Conservation (phyloP, 805 yeast species). For the Nakazawaea wyomingensis region DNA sequence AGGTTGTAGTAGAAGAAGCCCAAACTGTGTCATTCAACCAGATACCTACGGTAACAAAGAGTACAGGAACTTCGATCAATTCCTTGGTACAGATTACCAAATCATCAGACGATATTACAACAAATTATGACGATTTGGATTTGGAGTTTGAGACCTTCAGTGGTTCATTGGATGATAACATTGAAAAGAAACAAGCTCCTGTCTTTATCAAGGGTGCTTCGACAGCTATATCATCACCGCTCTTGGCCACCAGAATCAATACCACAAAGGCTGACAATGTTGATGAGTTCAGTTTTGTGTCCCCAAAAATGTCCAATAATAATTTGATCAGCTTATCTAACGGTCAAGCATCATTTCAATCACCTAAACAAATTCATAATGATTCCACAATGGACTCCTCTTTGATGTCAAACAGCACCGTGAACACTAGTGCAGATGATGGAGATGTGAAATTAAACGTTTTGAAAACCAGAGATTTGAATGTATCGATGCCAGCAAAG, state of each 20-base stretch:
- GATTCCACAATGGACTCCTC: not conserved
- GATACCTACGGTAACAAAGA: not conserved
- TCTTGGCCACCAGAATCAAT: no score
- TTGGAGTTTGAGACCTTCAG: slow-evolving; percentile 27
- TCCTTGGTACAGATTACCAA: slow-evolving; percentile 2
- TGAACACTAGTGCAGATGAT: not conserved
- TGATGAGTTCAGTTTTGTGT: slow-evolving; percentile 8
- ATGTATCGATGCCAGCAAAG: not conserved
- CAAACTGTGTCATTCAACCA: slow-evolving; percentile 4
- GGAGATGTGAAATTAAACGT: slow-evolving; percentile 2
- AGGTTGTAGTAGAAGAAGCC: slow-evolving; percentile 6
- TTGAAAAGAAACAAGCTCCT: slow-evolving; percentile 14
- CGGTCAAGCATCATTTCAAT: not conserved
- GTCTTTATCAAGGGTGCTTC: not conserved
- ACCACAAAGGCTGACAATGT: not conserved
- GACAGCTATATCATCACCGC: slow-evolving; percentile 1
- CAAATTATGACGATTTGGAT: slow-evolving; percentile 23
- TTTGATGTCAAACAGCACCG: not conserved
- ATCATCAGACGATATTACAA: slow-evolving; percentile 14
- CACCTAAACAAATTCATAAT: not conserved
- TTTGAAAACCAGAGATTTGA: slow-evolving; percentile 9
- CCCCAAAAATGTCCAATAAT: slow-evolving; percentile 1
- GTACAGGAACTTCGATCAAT: slow-evolving; percentile 4
- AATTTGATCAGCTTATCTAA: slow-evolving; percentile 1
- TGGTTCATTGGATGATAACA: slow-evolving; percentile 26